These are phyloP conservation scores for Centaurea solstitialis DNA, from an alignment of 129 eudicot species.

Conservation along the genomic window DNA sequence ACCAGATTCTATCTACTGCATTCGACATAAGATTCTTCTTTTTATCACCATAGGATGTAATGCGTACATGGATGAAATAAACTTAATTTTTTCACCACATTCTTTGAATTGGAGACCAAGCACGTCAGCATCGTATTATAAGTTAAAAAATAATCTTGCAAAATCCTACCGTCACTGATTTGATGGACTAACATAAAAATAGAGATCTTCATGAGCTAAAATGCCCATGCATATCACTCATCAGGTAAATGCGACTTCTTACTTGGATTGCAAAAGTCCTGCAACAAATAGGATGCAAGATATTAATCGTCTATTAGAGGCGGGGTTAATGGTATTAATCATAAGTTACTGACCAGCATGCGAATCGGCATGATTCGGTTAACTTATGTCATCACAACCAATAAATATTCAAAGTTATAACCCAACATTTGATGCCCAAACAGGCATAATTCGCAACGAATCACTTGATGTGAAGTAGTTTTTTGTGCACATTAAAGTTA, in stretches of 20 bases:
- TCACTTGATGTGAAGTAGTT: conserved; percentile 11
- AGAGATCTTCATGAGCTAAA: conserved; percentile 7
- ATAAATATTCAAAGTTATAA: conserved; percentile 22
- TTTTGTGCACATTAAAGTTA: neutral
- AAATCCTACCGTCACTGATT: neutral
- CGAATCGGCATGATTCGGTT: conserved; percentile 8
- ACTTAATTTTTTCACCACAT: neutral
- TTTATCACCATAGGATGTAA: conserved; percentile 8
- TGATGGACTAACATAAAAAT: neutral
- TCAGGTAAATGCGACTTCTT: neutral
- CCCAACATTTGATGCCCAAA: conserved; percentile 23
- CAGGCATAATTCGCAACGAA: conserved; percentile 26
- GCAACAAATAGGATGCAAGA: conserved; percentile 4
- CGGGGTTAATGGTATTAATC: conserved; percentile 8
- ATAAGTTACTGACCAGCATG: conserved; percentile 13
- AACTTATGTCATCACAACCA: conserved; percentile 27
- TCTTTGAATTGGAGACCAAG: conserved; percentile 6
- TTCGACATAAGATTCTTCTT: conserved; percentile 24
- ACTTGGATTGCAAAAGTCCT: conserved; percentile 1
- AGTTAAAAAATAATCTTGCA: conserved; percentile 3
- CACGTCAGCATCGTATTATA: neutral
- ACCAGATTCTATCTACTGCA: conserved; percentile 6
- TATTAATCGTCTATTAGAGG: neutral
- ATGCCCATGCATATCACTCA: neutral
- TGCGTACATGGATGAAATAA: neutral